Evolutionary conservation across 768 basidiomycete species (phyloP).

Genomic region (Phylloporus arenicola): DNA sequence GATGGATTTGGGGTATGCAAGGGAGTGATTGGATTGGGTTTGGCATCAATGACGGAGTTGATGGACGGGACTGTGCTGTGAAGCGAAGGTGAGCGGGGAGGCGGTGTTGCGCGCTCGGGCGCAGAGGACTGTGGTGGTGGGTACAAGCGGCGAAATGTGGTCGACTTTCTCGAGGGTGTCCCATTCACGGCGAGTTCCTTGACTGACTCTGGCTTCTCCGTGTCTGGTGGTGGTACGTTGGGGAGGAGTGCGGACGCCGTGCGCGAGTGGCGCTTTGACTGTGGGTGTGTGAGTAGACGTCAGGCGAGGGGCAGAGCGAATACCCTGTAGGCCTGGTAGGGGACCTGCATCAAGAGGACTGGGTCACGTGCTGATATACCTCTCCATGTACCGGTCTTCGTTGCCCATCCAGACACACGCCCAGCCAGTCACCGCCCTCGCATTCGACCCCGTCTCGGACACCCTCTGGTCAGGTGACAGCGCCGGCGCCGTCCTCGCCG

Average conservation of each 20-base stretch:
- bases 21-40: constrained; percentile 2
- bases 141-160: constrained; percentile 52
- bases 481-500: constrained; percentile 62
- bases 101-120: constrained; percentile 18
- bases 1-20: constrained; percentile 12
- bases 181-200: no score
- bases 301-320: accelerated
- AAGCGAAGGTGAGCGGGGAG: constrained; percentile 24
- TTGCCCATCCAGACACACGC: constrained; percentile 11
- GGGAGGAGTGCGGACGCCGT: constrained; percentile 29
- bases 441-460: constrained; percentile 90
- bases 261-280: constrained; percentile 48
- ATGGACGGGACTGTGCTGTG: constrained; percentile 32
- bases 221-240: constrained; percentile 20
- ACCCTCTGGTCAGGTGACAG: constrained; percentile 81
- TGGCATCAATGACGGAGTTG: constrained; percentile 14
- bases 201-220: constrained; percentile 13
- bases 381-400: constrained; percentile 19
- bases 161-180: constrained; percentile 28
- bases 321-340: constrained; percentile 49
- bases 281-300: background rate
- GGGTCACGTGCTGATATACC: constrained; percentile 14
- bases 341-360: constrained; percentile 26
- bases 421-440: constrained; percentile 66
- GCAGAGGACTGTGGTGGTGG: constrained; percentile 20